Evolutionary conservation across 2,329 filamentous ascomycete genomes (phyloP).

Genomic region (Paraconiothyrium brasiliense): DNA sequence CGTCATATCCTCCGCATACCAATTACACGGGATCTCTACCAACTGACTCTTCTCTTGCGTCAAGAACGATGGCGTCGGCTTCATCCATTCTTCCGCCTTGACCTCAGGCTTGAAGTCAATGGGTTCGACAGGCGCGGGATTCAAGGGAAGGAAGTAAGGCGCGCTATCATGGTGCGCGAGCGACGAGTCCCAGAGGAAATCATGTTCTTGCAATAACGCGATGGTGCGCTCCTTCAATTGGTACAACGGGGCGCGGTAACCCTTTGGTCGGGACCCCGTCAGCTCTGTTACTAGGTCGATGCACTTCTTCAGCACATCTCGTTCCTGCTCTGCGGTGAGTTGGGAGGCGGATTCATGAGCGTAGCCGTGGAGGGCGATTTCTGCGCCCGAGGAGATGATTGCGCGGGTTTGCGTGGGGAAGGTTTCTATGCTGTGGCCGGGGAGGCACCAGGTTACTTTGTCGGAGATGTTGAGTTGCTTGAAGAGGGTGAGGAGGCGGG

Average conservation of each 20-base stretch:
- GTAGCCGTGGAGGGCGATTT: conserved; percentile 63
- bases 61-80: conserved; percentile 34
- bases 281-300: neutral
- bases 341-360: conserved; percentile 58
- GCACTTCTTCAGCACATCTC: conserved; percentile 50
- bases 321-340: conserved; percentile 60
- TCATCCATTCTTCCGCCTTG: neutral
- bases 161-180: conserved; percentile 61
- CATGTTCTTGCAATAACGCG: conserved; percentile 57
- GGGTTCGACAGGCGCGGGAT: conserved; percentile 51
- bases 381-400: conserved; percentile 63
- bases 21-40: conserved; percentile 61
- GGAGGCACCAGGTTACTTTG: conserved; percentile 68
- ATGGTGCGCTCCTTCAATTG: conserved; percentile 61
- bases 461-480: conserved; percentile 61
- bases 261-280: conserved; percentile 58
- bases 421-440: conserved; percentile 67
- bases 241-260: conserved; percentile 63
- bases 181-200: conserved; percentile 62
- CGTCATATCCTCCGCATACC: conserved; percentile 64
- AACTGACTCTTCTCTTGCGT: conserved; percentile 41
- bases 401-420: conserved; percentile 62
- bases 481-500: conserved; percentile 64
- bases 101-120: conserved; percentile 29
- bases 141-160: conserved; percentile 58